Base-by-base conservation (phyloP, 2,329 filamentous ascomycete species). In the Sporothrix phasma region DNA sequence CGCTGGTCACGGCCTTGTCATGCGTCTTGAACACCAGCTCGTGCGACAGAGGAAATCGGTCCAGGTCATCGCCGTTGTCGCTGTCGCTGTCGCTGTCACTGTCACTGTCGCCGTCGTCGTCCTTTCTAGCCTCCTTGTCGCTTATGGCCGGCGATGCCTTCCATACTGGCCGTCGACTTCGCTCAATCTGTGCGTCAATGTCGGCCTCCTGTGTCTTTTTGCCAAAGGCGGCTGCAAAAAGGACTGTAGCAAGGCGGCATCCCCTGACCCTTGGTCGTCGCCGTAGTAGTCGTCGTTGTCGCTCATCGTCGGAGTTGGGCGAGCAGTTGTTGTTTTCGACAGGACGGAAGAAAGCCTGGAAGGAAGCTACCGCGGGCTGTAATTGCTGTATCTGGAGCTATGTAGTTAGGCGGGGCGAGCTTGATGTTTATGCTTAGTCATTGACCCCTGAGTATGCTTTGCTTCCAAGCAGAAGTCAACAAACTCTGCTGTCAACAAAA, bases 11-110 rank as follows among this genome's bases (percentile, higher is more conserved):
- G 5, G 92, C 86, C 66, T 90, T 87, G 41, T 94, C 89, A 74
- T 99, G 94, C 15, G 93, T 96, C 76, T 95, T 96, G 73, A 97
- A 81, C 31, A 96, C 79, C 74, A 99, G 83, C 76, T 97, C 92
- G 73, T 99, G 94, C 5, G 94, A 95, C 13, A 95, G 86, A 1
- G 94, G 94, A 68, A 88, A 97, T 70, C 96, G 90, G 71, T 96
- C 92, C 56, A 89, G 89, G 34, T 92, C 89, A 24, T 91, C 80
- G 59, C 84, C 83, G 29, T 84, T 80, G 58, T 85, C 84, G 24
- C 82, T 80, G 56, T 84, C 81, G 69, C 78, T 72, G 61, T 77
- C 72, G 53, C 76, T 74, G 49, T 74, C 71, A 61, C 71, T 65
- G 51, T 75, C 71, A 63, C 70, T 64, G 22, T 67, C 69, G 26